These are phyloP conservation scores for Colletotrichum tamarilloi DNA, from an alignment of 2,329 filamentous ascomycete genomes.

Conservation along the genomic window DNA sequence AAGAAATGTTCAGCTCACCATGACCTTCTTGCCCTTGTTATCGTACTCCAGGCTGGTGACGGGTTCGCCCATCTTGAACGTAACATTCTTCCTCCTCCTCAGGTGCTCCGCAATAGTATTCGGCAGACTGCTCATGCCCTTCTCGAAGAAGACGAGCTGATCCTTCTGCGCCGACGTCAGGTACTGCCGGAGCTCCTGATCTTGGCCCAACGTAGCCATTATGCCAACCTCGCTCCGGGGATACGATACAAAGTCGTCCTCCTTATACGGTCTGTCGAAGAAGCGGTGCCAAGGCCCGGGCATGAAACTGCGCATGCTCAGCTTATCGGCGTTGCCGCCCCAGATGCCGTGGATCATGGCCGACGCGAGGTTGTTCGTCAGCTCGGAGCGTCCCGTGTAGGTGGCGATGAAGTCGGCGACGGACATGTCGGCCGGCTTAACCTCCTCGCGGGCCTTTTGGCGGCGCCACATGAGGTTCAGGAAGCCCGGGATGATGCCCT, in stretches of 20 bases:
- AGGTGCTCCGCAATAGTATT: slow-evolving; percentile 64
- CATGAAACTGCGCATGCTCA: slow-evolving; percentile 76
- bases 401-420: slow-evolving; percentile 74
- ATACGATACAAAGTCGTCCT: slow-evolving; percentile 39
- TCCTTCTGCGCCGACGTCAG: slow-evolving; percentile 24
- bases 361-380: slow-evolving; percentile 80
- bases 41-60: slow-evolving; percentile 60
- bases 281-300: slow-evolving; percentile 59
- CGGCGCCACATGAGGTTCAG: slow-evolving; percentile 50
- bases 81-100: slow-evolving; percentile 65
- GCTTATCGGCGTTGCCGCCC: slow-evolving; percentile 84
- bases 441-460: slow-evolving; percentile 35
- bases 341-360: slow-evolving; percentile 89
- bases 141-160: slow-evolving; percentile 55
- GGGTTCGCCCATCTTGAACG: slow-evolving; percentile 60
- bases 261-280: slow-evolving; percentile 35
- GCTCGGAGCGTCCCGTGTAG: slow-evolving; percentile 59
- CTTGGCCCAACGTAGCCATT: slow-evolving; percentile 40
- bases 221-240: slow-evolving; percentile 44
- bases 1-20: slow-evolving; percentile 47
- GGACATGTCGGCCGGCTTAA: slow-evolving; percentile 70
- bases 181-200: slow-evolving; percentile 36
- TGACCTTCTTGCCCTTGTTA: slow-evolving; percentile 49
- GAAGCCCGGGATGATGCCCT: slow-evolving; percentile 43
- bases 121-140: slow-evolving; percentile 73